Evolutionary conservation across 495 filamentous ascomycete species (phyloP), one percentile per base, ranked within the genome.

Genomic region (Hypoxylon intermedium): DNA sequence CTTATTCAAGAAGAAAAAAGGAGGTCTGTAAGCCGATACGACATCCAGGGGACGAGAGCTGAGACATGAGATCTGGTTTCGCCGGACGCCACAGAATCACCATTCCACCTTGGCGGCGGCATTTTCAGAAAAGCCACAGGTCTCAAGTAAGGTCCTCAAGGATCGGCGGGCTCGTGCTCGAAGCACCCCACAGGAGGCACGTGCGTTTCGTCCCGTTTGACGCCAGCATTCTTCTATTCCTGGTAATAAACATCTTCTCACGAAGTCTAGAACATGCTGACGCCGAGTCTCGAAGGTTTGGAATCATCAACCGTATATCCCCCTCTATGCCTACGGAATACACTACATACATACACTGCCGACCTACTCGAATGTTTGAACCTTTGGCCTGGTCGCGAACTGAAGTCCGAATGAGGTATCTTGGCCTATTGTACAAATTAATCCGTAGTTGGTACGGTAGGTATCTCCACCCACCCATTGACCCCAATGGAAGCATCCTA

Each of bases 41-140:
- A 43, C 24, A 24, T 52, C 19, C 33, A 52, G 48, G 33, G 34
- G 45, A 5, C n/a, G 12, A 23, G 15, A 16, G 11, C 4, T 23
- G 31, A 55, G 15, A 46, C n/a, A 38, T 18, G 36, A 19, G 18
- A 38, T 6, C 9, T 40, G 12, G 26, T 48, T 60, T 30, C 24
- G 24, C 24, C 24, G 7, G 24, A 26, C 46, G 59, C 59, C 52
- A 63, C 59, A 46, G 37, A n/a, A n/a, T n/a, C n/a, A n/a, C n/a
- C n/a, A n/a, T n/a, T 44, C 15, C 56, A 31, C 59, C 55, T 28
- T 15, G 21, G 16, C 43, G n/a, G n/a, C n/a, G n/a, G 30, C 30
- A 30, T 43, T 43, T 20, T 34, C 37, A 12, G 23, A 12, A 50
- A 55, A 62, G 58, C 58, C 58, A 61, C 58, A 55, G n/a, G n/a